Percentiles rank a stretch among this genome's conserved stretches.
Conservation (phyloP, 495 filamentous ascomycete genomes). For the Daldinia caldariorum region DNA sequence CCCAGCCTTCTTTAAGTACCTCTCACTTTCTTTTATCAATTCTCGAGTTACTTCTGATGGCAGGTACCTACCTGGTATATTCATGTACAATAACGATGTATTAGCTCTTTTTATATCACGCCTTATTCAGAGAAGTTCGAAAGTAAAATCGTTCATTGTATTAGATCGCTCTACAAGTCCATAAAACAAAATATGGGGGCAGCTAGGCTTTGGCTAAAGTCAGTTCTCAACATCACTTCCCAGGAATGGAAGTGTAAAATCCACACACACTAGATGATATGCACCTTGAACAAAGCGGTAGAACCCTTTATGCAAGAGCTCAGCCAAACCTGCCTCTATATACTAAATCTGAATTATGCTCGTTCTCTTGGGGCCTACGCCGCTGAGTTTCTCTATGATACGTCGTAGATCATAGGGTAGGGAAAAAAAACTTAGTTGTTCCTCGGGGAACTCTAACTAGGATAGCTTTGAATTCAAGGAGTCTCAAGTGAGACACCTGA, state of each 20-base stretch:
- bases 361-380: too few relatives aligned
- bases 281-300: not conserved
- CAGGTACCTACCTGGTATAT: not conserved
- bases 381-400: not conserved
- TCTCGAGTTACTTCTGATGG: not conserved
- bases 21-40: not conserved
- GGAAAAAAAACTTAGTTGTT: too few relatives aligned
- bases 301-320: not conserved
- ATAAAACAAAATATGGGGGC: not conserved
- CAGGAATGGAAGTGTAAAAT: not conserved
- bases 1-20: too few relatives aligned
- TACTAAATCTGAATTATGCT: not conserved
- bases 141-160: not conserved
- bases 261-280: not conserved
- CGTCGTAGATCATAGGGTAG: too few relatives aligned
- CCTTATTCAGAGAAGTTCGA: not conserved
- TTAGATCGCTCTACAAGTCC: not conserved
- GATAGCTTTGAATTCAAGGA: too few relatives aligned
- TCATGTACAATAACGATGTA: too few relatives aligned
- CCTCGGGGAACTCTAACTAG: too few relatives aligned
- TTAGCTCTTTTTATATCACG: too few relatives aligned
- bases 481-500: too few relatives aligned
- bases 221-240: not conserved
- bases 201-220: not conserved
- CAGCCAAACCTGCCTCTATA: not conserved